Evolutionary conservation across 2,329 filamentous ascomycete genomes (phyloP).

Genomic region (Diatrype stigma): DNA sequence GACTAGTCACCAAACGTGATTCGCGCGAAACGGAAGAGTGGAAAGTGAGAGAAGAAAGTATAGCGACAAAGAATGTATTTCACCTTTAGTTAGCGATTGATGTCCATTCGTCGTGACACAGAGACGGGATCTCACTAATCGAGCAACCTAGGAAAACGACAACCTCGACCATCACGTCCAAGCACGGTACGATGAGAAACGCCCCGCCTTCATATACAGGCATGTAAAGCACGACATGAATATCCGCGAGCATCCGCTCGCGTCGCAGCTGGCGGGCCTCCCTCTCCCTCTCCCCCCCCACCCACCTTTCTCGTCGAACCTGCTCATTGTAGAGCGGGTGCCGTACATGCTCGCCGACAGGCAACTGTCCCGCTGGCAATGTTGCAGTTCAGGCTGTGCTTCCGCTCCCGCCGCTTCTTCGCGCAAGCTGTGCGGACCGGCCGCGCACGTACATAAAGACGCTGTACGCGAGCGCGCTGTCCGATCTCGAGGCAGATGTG

Average conservation of each 20-base stretch:
- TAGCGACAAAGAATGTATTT: no score
- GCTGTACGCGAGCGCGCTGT: constrained; percentile 24
- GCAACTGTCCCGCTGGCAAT: background rate
- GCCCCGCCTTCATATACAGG: constrained; percentile 38
- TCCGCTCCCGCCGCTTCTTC: constrained; percentile 3
- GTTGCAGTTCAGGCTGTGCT: constrained; percentile 7
- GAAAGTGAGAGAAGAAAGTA: no score
- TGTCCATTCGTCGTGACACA: background rate
- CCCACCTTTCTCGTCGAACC: no score
- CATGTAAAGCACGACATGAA: constrained; percentile 30
- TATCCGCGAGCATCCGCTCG: constrained; percentile 39
- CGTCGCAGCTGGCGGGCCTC: constrained; percentile 30
- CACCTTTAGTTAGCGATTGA: no score
- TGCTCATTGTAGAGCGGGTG: constrained; percentile 3
- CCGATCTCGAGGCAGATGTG: constrained; percentile 23
- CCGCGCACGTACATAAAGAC: constrained; percentile 22
- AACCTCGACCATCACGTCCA: constrained; percentile 40
- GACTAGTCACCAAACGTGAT: background rate
- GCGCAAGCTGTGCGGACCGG: constrained; percentile 35
- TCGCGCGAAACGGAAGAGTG: no score
- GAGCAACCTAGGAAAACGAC: background rate
- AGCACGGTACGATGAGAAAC: constrained; percentile 28
- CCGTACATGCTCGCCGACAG: background rate
- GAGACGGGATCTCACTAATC: background rate
- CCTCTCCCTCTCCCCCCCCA: no score